phyloP scores from a whole-genome alignment of 495 filamentous ascomycete species.

The Neurospora sp. region DNA sequence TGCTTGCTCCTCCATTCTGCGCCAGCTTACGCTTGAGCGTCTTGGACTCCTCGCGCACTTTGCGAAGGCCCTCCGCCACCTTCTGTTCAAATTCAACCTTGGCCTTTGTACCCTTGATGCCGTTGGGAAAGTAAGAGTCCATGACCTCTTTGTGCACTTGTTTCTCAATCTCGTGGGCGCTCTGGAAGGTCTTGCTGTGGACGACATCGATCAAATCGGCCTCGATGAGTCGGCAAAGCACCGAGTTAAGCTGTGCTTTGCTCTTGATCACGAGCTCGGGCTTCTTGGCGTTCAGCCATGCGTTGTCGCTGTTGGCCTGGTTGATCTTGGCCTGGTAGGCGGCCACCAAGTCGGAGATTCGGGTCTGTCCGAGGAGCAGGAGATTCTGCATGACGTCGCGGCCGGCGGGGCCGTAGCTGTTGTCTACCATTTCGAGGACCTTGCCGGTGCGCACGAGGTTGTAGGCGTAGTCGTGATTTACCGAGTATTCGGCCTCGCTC shows the following conservation, averaged over 20 bases:
- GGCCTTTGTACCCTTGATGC: slow-evolving; percentile 44
- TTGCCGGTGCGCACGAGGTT: slow-evolving; percentile 69
- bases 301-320: slow-evolving; percentile 15
- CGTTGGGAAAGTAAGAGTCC: slow-evolving; percentile 27
- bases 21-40: slow-evolving; percentile 41
- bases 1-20: slow-evolving; percentile 28
- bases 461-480: slow-evolving; percentile 65
- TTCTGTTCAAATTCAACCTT: slow-evolving; percentile 43
- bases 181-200: slow-evolving; percentile 27
- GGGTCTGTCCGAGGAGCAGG: slow-evolving; percentile 65
- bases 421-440: slow-evolving; percentile 65
- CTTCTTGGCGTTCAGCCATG: slow-evolving; percentile 8
- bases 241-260: slow-evolving; percentile 25
- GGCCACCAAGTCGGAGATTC: slow-evolving; percentile 58
- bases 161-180: slow-evolving; percentile 26
- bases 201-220: slow-evolving; percentile 37
- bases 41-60: slow-evolving; percentile 35
- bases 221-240: slow-evolving; percentile 34
- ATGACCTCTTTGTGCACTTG: slow-evolving; percentile 33
- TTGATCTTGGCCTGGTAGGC: slow-evolving; percentile 27
- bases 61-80: slow-evolving; percentile 43
- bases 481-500: slow-evolving; percentile 65
- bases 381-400: slow-evolving; percentile 64
- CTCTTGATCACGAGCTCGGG: slow-evolving; percentile 16
- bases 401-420: slow-evolving; percentile 57